Conservation (phyloP, 371 early-diverging fungal genomes). For the Rhizopus delemar region DNA sequence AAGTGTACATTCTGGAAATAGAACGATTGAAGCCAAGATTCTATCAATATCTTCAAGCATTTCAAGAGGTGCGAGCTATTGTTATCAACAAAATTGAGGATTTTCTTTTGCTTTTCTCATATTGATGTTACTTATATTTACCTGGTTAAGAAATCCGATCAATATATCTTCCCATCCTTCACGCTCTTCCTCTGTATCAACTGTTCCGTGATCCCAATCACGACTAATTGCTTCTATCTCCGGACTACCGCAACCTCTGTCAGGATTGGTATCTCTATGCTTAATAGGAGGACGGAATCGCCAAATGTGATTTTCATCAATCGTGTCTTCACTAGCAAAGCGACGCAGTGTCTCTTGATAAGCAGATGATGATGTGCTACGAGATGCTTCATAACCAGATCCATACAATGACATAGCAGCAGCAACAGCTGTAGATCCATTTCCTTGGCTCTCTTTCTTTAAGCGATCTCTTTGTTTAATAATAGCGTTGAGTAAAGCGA, state of each 20-base stretch:
- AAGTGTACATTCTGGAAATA: conserved; percentile 35
- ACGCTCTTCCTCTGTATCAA: conserved; percentile 37
- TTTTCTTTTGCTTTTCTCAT: too few relatives aligned
- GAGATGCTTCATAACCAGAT: conserved; percentile 26
- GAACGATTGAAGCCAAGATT: conserved; percentile 52
- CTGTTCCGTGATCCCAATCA: conserved; percentile 40
- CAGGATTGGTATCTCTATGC: conserved; percentile 11
- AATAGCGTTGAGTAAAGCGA: conserved; percentile 44
- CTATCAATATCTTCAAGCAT: conserved; percentile 47
- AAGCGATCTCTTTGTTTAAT: conserved; percentile 36
- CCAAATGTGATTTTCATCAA: conserved; percentile 9
- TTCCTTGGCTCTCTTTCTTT: conserved; percentile 26
- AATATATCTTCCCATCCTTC: conserved; percentile 51
- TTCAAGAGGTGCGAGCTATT: conserved; percentile 53
- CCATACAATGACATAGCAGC: conserved; percentile 26
- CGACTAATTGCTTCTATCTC: conserved; percentile 27
- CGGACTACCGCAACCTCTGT: conserved; percentile 37
- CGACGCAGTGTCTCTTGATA: conserved; percentile 6
- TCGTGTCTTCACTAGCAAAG: conserved; percentile 18
- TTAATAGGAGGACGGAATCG: conserved; percentile 9
- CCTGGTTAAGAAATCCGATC: conserved; percentile 52
- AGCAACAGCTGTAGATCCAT: conserved; percentile 21
- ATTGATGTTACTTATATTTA: conserved; percentile 8
- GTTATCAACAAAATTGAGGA: background rate
- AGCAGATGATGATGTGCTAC: background rate